Percentiles rank a stretch among this genome's conserved stretches.
These are phyloP conservation scores for Delitschia confertaspora DNA, from an alignment of 495 filamentous ascomycete genomes.

Conservation along the genomic window DNA sequence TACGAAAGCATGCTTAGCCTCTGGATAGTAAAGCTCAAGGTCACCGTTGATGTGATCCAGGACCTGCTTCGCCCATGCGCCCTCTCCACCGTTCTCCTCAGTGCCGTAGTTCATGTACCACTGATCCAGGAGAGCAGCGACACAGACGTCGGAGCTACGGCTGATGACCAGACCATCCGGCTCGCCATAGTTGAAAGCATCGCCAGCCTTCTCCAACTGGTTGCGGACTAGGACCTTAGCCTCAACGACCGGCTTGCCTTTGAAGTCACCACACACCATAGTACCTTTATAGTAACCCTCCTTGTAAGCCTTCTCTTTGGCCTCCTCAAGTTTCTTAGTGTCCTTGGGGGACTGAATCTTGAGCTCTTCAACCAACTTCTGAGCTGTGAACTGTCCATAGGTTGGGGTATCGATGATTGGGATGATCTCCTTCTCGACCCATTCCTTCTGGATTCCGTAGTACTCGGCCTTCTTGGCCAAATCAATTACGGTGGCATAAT, in stretches of 20 bases:
- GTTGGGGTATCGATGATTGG: constrained; percentile 86
- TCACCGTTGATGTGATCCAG: constrained; percentile 62
- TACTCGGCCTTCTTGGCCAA: constrained; percentile 95
- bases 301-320: constrained; percentile 93
- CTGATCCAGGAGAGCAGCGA: constrained; percentile 87
- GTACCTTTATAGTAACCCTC: constrained; percentile 96
- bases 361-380: constrained; percentile 75
- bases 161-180: constrained; percentile 82
- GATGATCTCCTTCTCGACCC: constrained; percentile 78
- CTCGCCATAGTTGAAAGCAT: constrained; percentile 88
- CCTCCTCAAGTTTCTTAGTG: constrained; percentile 75
- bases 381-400: constrained; percentile 77
- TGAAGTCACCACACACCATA: constrained; percentile 83
- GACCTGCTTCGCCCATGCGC: constrained; percentile 66
- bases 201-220: constrained; percentile 64
- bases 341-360: constrained; percentile 98
- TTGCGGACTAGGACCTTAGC: constrained; percentile 81
- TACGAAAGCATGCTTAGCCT: constrained; percentile 76
- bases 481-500: constrained; percentile 82
- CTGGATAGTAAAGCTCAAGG: constrained; percentile 67
- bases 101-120: constrained; percentile 92
- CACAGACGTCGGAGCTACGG: constrained; percentile 80
- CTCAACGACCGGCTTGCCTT: constrained; percentile 71
- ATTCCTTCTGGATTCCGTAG: constrained; percentile 94
- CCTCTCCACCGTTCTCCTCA: constrained; percentile 51